Conservation (phyloP, 768 basidiomycete species). For the Pleurotus cornucopiae region DNA sequence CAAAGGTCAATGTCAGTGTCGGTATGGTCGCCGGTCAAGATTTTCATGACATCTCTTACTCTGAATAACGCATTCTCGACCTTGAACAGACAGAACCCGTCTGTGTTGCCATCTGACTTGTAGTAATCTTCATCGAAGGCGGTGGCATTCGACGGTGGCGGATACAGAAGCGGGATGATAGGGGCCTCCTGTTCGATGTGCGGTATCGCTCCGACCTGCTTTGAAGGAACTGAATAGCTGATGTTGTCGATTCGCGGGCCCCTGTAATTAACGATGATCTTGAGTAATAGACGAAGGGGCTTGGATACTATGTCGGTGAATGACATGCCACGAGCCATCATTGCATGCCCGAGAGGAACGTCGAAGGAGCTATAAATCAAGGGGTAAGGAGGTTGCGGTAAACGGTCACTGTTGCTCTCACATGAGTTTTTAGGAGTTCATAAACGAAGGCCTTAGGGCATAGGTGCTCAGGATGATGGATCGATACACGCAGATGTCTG, state of each 20-base stretch:
- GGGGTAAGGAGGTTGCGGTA: neutral
- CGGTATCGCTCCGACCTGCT: neutral
- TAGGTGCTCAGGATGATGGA: neutral
- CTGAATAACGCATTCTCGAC: constrained; percentile 63
- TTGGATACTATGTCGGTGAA: neutral
- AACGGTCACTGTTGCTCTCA: neutral
- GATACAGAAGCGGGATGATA: neutral
- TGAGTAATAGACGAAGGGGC: neutral
- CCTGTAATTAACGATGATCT: neutral
- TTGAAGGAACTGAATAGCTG: neutral
- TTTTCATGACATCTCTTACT: constrained; percentile 27
- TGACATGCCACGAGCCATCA: constrained; percentile 1
- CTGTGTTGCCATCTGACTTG: constrained; percentile 24
- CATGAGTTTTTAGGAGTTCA: neutral
- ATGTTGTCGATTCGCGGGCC: neutral
- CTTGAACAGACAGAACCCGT: constrained; percentile 56
- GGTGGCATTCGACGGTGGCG: neutral
- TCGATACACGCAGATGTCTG: constrained; percentile 3
- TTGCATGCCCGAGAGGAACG: neutral
- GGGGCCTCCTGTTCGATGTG: neutral
- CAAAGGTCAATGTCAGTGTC: neutral
- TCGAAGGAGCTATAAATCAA: neutral
- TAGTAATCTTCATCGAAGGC: constrained; percentile 30
- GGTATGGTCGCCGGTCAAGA: neutral
- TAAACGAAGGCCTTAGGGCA: neutral